Base-by-base conservation (phyloP, 257 asterid species). In the Ballota nigra region DNA sequence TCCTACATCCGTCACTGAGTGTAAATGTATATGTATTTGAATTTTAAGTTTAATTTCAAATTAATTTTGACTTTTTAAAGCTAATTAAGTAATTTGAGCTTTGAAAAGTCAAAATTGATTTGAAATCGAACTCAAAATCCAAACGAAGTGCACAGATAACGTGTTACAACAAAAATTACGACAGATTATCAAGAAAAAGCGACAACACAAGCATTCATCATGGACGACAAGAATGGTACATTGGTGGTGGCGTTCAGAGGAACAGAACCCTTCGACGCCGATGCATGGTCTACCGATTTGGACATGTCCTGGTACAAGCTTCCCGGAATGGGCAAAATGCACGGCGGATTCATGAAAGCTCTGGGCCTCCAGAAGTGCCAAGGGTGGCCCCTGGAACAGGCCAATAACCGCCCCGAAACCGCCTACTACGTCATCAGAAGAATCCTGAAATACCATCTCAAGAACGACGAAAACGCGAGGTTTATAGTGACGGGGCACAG, bases 341-440 rank as follows among this genome's bases (percentile, higher is more conserved):
- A 86, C 64, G 88, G 91, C 56, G 91, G 91, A 45, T 86, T 86
- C 80, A 74, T 86, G 79, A 83, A 86, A 61, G 85, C 85, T 3
- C 63, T 86, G 0, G 91, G 91, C 8, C 45, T 86, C 16, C 86
- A 83, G 40, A 76, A 65, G 23, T 49, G 66, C 78, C 57, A 19
- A 0, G 91, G 91, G 24, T 83, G 86, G 86, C 91, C 91, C 0
- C 57, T 20, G 34, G 69, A 79, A 10, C 82, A 57, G 15, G 68
- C 45, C 33, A 9, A 15, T 0, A 13, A 33, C 74, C 31, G 49
- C 62, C 82, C 77, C 1, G 62, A 76, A 36, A 63, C 81, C 4
- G 87, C 87, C 75, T 86, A 86, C 11, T 86, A 84, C 41, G 83
- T 77, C 61, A 62, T 86, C 49, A 51, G 84, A 10, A 75, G 57